Evolutionary conservation across 371 early-diverging fungal species (phyloP), one percentile per base, ranked within the genome.

Genomic region (Encephalitozoon cuniculi): DNA sequence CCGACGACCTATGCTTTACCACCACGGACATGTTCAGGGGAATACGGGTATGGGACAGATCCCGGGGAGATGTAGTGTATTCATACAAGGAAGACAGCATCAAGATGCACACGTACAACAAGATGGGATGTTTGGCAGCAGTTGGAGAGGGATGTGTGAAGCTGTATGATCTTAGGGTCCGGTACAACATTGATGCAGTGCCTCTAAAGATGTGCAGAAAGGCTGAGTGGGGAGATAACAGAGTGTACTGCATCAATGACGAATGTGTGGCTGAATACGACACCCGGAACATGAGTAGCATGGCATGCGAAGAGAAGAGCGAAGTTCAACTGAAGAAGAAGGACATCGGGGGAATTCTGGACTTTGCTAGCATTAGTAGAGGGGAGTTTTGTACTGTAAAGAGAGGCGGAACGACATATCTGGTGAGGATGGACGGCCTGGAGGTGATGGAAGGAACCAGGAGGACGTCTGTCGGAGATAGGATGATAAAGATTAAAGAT

Each of bases 31-130:
- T 37, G 32, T 23, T 39, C 18, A 43, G 37, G 30, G 75, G 75
- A 32, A 44, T 74, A 25, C 65, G 75, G 9, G 67, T 74, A 21
- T 74, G 67, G 68, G 75, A 74, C 18, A 55, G 51, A 49, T 41
- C 32, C n/a, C 34, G 25, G 3, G 53, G 30, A 21, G 66, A 74
- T 23, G 40, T 51, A 3, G 54, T 74, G n/a, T 74, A 52, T 52
- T 46, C 43, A 2, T 74, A 74, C 26, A 52, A 52, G 21, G 49
- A 39, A 34, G 75, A 74, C 18, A 26, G 15, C 26, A 30, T 74
- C 25, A 52, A 15, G 32, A 53, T 53, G 32, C 75, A 74, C 39
- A 15, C 40, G 18, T 74, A 74, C 23, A 40, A 43, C 30, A 53
- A 18, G 52, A 53, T 26, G 11, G 59, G 59, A 37, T 66, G 40